Evolutionary conservation across 2,329 filamentous ascomycete genomes (phyloP).

Genomic region (Trichophyton benhamiae): DNA sequence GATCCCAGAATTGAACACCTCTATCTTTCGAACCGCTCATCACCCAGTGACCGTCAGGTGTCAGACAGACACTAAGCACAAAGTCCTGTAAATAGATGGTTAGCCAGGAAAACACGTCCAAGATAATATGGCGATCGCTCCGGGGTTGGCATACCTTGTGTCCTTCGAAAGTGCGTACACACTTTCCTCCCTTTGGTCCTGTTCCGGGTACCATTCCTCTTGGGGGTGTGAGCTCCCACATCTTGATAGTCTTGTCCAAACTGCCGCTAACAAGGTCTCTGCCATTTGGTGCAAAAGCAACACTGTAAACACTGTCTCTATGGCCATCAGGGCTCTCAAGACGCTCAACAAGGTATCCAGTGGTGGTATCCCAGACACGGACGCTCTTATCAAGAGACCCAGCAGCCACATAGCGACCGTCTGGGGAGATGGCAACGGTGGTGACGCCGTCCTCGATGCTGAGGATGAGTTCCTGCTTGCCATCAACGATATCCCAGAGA

Average conservation of each 20-base stretch:
- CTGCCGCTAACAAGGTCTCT: constrained; percentile 88
- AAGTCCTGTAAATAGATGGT: constrained; percentile 56
- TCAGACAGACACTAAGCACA: constrained; percentile 87
- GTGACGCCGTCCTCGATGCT: constrained; percentile 95
- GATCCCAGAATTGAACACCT: constrained; percentile 98
- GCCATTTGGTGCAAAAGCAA: constrained; percentile 88
- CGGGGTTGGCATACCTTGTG: constrained; percentile 57
- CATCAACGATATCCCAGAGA: constrained; percentile 87
- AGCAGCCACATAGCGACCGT: constrained; percentile 85
- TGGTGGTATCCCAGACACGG: constrained; percentile 85
- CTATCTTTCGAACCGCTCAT: constrained; percentile 95
- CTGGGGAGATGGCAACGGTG: constrained; percentile 91
- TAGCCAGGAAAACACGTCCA: not conserved
- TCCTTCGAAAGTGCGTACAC: constrained; percentile 91
- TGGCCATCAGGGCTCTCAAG: constrained; percentile 88
- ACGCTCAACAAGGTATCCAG: constrained; percentile 75
- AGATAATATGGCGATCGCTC: not conserved
- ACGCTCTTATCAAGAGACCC: constrained; percentile 97
- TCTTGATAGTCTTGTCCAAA: constrained; percentile 97
- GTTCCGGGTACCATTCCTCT: constrained; percentile 53
- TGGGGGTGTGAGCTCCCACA: constrained; percentile 82
- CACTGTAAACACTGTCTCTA: constrained; percentile 92
- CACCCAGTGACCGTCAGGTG: constrained; percentile 89
- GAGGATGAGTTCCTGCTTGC: constrained; percentile 68
- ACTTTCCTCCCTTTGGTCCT: constrained; percentile 73